Conservation (phyloP, 2,329 filamentous ascomycete genomes). For the Paracamarosporium sp. region DNA sequence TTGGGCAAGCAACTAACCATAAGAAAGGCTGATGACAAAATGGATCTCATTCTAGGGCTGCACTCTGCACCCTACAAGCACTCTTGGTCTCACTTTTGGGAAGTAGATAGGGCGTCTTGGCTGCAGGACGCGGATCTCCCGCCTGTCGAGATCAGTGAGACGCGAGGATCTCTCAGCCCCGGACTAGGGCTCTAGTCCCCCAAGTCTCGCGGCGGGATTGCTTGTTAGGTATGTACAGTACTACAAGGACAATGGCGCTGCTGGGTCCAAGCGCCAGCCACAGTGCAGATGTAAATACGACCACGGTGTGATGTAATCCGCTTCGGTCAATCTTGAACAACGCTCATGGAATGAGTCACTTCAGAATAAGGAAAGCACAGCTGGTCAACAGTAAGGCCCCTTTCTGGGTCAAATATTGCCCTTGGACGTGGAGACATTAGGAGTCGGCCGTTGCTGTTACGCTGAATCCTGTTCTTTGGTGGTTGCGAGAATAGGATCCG, state of each 20-base stretch:
- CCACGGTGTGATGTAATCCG: not conserved
- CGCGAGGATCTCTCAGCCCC: constrained; percentile 17
- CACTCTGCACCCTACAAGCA: not conserved
- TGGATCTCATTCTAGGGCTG: not conserved
- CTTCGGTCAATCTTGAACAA: not conserved
- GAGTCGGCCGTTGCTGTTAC: not conserved
- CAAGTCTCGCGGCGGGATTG: constrained; percentile 4
- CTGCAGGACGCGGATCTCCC: constrained; percentile 16
- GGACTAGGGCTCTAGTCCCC: constrained; percentile 17
- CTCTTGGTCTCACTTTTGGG: not conserved
- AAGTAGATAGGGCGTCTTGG: constrained; percentile 13
- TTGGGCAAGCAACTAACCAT: not conserved
- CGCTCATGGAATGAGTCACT: not conserved
- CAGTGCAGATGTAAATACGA: constrained; percentile 4
- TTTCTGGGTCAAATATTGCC: too few relatives aligned
- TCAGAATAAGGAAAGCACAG: not conserved
- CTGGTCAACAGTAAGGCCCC: not conserved
- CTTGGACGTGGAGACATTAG: not conserved
- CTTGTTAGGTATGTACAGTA: constrained; percentile 4
- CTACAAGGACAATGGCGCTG: constrained; percentile 14
- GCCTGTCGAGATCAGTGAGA: constrained; percentile 20
- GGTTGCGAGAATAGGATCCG: not conserved
- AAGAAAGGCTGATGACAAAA: constrained; percentile 10
- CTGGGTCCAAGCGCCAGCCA: constrained; percentile 1
- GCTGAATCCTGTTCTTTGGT: not conserved